Evolutionary conservation across 176 grass and related monocot species (phyloP).

Genomic region (Oryza nivara): DNA sequence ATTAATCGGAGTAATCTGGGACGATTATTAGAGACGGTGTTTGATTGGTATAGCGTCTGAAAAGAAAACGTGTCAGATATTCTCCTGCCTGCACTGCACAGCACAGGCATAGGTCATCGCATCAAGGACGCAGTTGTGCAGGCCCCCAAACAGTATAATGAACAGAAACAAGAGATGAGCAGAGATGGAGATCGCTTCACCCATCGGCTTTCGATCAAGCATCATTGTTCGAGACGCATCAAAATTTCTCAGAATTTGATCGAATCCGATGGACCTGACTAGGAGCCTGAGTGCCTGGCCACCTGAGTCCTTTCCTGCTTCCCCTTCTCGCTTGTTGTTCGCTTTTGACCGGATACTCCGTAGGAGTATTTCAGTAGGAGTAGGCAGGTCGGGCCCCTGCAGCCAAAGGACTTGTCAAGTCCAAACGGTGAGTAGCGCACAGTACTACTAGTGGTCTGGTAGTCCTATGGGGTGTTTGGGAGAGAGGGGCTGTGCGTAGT

Average conservation of each 20-base stretch:
- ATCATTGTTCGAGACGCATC: slow-evolving; percentile 38
- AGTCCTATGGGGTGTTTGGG: no score
- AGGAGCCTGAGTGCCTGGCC: slow-evolving; percentile 15
- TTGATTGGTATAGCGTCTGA: slow-evolving; percentile 22
- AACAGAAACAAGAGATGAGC: no score
- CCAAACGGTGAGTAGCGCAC: neutral
- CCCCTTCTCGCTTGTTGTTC: slow-evolving; percentile 18
- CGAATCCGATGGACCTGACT: slow-evolving; percentile 51
- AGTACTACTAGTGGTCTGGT: neutral
- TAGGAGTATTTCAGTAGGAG: no score
- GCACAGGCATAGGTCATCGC: slow-evolving; percentile 22
- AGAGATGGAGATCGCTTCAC: neutral
- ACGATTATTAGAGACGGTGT: neutral
- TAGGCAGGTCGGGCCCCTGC: neutral
- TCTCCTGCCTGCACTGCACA: slow-evolving; percentile 42
- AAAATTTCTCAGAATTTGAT: neutral
- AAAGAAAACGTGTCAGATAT: slow-evolving; percentile 59
- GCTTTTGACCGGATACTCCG: slow-evolving; percentile 51
- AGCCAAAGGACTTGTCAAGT: slow-evolving; percentile 19
- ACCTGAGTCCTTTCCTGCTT: slow-evolving; percentile 46
- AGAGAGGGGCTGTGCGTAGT: neutral
- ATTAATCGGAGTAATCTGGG: slow-evolving; percentile 1
- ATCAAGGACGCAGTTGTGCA: slow-evolving; percentile 16
- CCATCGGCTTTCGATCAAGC: neutral
- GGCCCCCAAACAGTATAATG: neutral